Evolutionary conservation across 306 rosid species (phyloP).

Genomic region (Lotus japonicus): DNA sequence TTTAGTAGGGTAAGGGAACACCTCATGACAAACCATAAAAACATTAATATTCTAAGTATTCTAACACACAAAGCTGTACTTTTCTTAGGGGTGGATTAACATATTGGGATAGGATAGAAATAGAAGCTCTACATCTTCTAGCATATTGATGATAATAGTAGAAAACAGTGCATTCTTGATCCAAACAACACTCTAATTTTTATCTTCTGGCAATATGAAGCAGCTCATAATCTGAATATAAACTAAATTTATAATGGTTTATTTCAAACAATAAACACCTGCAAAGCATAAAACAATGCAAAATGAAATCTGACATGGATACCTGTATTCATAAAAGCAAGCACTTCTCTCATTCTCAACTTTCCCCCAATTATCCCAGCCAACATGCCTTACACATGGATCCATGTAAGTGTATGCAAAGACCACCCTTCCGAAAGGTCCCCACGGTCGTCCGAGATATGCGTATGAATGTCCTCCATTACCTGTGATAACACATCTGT

Average conservation of each 20-base stretch:
- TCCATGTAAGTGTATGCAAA: slow-evolving; percentile 82
- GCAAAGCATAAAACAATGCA: slow-evolving; percentile 5
- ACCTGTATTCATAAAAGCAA: slow-evolving; percentile 96
- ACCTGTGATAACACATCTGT: slow-evolving; percentile 92
- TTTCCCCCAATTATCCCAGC: slow-evolving; percentile 95
- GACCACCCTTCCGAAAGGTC: slow-evolving; percentile 91
- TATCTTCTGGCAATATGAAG: not conserved
- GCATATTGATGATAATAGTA: not conserved
- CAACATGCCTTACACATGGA: slow-evolving; percentile 63
- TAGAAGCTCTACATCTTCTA: not conserved
- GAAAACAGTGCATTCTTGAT: not conserved
- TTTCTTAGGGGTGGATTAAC: not conserved
- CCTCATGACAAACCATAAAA: no score
- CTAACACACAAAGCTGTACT: not conserved
- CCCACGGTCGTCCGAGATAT: slow-evolving; percentile 94
- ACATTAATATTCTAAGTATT: no score
- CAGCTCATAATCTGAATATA: not conserved
- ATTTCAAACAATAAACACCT: not conserved
- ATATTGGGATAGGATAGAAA: not conserved
- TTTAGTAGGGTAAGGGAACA: not conserved
- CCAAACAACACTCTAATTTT: not conserved
- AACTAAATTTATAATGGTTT: not conserved
- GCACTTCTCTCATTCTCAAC: slow-evolving; percentile 83
- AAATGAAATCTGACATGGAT: slow-evolving; percentile 12
- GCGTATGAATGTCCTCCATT: slow-evolving; percentile 51